These are phyloP conservation scores for Osmozyma mogii DNA, from an alignment of 805 yeast genomes.

Conservation along the genomic window DNA sequence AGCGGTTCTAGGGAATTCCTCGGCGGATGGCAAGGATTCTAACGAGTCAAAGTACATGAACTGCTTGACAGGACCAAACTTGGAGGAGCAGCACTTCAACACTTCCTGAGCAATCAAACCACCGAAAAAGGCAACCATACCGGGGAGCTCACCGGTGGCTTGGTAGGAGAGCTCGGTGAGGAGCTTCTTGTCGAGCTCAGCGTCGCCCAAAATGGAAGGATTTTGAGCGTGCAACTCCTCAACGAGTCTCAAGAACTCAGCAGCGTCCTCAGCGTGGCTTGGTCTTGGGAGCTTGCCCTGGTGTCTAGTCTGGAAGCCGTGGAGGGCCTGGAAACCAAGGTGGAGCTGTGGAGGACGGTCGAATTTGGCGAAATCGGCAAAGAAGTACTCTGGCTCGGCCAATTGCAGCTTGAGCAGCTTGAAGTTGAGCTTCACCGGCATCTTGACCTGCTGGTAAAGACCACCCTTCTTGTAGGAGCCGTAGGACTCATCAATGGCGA, in stretches of 20 bases:
- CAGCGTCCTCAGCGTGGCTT: slow-evolving; percentile 65
- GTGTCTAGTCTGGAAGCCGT: slow-evolving; percentile 59
- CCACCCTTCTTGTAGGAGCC: slow-evolving; percentile 81
- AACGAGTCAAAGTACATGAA: slow-evolving; percentile 89
- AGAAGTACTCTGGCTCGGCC: slow-evolving; percentile 65
- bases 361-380: slow-evolving; percentile 89
- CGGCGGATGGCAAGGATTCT: slow-evolving; percentile 72
- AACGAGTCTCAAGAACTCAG: slow-evolving; percentile 52
- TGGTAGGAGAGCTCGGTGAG: slow-evolving; percentile 72
- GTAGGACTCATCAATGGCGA: slow-evolving; percentile 45
- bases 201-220: slow-evolving; percentile 51
- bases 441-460: slow-evolving; percentile 83
- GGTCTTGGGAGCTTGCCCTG: slow-evolving; percentile 70
- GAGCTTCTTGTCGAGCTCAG: slow-evolving; percentile 51
- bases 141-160: slow-evolving; percentile 88
- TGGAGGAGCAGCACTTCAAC: slow-evolving; percentile 89
- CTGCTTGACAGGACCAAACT: slow-evolving; percentile 89
- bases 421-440: slow-evolving; percentile 60
- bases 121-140: slow-evolving; percentile 82
- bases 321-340: slow-evolving; percentile 84
- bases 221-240: slow-evolving; percentile 49
- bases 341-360: slow-evolving; percentile 89
- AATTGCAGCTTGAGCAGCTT: slow-evolving; percentile 60
- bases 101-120: slow-evolving; percentile 96
- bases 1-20: slow-evolving; percentile 52